Percentiles rank a stretch among this genome's conserved stretches.
phyloP scores from a whole-genome alignment of 2,329 filamentous ascomycete species.

The Alternaria hordeiaustralica region DNA sequence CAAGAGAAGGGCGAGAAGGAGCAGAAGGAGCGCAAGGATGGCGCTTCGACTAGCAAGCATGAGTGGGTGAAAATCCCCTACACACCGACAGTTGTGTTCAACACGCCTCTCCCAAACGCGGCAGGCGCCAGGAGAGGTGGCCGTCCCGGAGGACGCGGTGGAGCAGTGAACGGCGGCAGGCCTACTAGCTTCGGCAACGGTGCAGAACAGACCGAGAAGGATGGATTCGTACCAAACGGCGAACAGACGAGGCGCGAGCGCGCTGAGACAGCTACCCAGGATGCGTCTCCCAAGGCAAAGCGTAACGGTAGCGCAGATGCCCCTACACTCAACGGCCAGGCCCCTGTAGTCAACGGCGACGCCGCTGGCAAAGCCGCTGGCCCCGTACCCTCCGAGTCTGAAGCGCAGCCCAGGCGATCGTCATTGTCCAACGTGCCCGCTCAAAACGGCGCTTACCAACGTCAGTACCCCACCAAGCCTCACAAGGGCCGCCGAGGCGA shows the following conservation, averaged over 20 bases:
- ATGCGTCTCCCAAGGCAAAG: slow-evolving; percentile 45
- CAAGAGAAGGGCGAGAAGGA: slow-evolving; percentile 72
- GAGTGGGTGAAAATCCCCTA: slow-evolving; percentile 87
- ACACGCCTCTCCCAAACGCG: slow-evolving; percentile 74
- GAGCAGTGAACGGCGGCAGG: slow-evolving; percentile 62
- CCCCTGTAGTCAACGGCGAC: slow-evolving; percentile 29
- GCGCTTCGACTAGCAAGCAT: slow-evolving; percentile 64
- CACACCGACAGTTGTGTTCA: slow-evolving; percentile 83
- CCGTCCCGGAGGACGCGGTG: slow-evolving; percentile 61
- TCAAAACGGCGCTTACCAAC: slow-evolving; percentile 37
- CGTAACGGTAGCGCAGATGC: slow-evolving; percentile 44
- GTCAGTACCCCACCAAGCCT: slow-evolving; percentile 38
- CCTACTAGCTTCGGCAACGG: slow-evolving; percentile 52
- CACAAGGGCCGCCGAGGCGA: slow-evolving; percentile 43
- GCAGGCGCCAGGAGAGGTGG: slow-evolving; percentile 47
- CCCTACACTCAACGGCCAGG: slow-evolving; percentile 36
- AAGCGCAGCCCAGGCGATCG: slow-evolving; percentile 29
- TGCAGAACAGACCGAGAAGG: slow-evolving; percentile 47
- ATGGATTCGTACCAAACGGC: slow-evolving; percentile 36
- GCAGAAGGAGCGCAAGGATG: slow-evolving; percentile 67
- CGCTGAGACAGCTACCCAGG: slow-evolving; percentile 28
- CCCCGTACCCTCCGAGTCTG: slow-evolving; percentile 28
- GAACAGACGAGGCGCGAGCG: slow-evolving; percentile 33
- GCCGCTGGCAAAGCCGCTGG: slow-evolving; percentile 28
- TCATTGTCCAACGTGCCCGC: slow-evolving; percentile 23